Evolutionary conservation across 176 grass and related monocot species (phyloP).

Genomic region (Oryza punctata): DNA sequence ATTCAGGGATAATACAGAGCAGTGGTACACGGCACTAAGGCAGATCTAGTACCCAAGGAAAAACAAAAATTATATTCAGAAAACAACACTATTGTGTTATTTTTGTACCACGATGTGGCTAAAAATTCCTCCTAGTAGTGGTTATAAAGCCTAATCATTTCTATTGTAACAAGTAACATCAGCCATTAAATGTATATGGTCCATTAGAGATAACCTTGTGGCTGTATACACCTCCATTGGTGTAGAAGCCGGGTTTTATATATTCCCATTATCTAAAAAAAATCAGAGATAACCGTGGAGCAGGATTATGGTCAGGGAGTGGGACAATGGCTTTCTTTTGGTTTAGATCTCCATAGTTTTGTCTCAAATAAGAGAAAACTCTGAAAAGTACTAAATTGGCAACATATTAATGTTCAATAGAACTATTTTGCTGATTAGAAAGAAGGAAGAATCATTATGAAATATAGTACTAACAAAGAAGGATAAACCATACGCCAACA

Average conservation of each 20-base stretch:
- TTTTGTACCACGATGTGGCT: background rate
- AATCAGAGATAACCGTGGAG: background rate
- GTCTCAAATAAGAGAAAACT: background rate
- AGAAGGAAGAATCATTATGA: background rate
- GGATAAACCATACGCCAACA: background rate
- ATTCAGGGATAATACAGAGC: background rate
- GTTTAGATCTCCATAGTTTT: background rate
- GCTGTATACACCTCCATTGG: too few species aligned
- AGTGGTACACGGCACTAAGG: too few species aligned
- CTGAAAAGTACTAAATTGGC: background rate
- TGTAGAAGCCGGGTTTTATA: too few species aligned
- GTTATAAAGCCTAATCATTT: background rate
- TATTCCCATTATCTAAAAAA: too few species aligned
- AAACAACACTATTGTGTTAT: background rate
- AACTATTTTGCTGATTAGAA: background rate
- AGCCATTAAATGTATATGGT: background rate
- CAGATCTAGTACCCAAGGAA: background rate
- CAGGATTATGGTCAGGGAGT: background rate
- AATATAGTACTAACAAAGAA: conserved; percentile 8
- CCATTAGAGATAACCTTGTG: background rate
- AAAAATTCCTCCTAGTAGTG: background rate
- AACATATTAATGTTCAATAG: conserved; percentile 23
- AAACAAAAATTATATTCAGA: background rate
- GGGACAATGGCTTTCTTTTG: background rate
- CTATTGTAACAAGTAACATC: background rate